Evolutionary conservation across 495 filamentous ascomycete genomes (phyloP), one percentile per base, ranked within the genome.

Genomic region (Hypoxylon cercidicola): DNA sequence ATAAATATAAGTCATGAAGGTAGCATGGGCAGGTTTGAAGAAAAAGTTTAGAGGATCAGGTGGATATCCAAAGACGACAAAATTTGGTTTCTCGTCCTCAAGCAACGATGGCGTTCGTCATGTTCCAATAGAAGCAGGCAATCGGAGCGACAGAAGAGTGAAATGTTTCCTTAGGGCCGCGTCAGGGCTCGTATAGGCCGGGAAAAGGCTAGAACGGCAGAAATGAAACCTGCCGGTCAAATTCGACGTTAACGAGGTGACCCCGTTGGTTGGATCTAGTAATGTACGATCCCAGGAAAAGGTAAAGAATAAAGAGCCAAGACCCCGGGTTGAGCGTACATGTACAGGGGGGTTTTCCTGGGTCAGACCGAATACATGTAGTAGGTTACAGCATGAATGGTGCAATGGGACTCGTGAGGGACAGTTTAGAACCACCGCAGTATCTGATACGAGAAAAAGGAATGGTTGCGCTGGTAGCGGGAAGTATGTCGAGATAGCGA

Each of bases 211-310:
- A 60, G 68, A 62, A 62, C 68, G 64, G 69, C 52, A 71, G 62
- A 69, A 72, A 72, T 72, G 69, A 66, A 69, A 72, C 71, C 71
- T 72, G 71, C 71, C 68, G 69, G 69, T 50, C 62, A 62, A 69
- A 70, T 70, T 62, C 62, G 55, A 62, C 30, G 56, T 58, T 69
- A 58, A 69, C 61, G 48, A 69, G 63, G 60, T 25, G 57, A 62
- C 65, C 52, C 60, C 50, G 66, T 67, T 72, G 71, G 71, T 68
- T 68, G 68, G 71, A 69, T 73, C 69, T 72, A 61, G 65, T 23
- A 68, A 70, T 72, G 71, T 67, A 69, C 62, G 62, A 61, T 69
- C 62, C 65, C 50, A 66, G 65, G 64, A 58, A 51, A 61, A 51
- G 61, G 63, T 56, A 60, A 65, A 69, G 61, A 64, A 69, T 68